These are phyloP conservation scores for Boletus eberwhitei DNA, from an alignment of 768 basidiomycete genomes.

Conservation along the genomic window DNA sequence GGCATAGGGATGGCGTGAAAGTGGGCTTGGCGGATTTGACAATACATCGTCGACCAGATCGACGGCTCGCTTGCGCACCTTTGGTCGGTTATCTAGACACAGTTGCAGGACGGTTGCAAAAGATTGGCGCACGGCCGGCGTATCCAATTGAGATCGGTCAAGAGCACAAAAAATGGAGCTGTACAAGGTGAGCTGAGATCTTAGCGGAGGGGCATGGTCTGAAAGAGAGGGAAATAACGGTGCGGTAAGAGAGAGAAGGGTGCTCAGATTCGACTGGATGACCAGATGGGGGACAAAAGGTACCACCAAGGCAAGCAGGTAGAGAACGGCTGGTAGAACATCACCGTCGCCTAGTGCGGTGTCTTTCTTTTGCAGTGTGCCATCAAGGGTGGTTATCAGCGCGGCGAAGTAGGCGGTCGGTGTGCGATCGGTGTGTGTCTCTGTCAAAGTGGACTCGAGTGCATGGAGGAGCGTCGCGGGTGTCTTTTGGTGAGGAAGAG, in stretches of 20 bases:
- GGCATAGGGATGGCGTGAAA: conserved; percentile 81
- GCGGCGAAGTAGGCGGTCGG: conserved; percentile 96
- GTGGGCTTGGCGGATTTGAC: conserved; percentile 70
- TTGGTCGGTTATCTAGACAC: conserved; percentile 84
- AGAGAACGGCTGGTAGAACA: conserved; percentile 33
- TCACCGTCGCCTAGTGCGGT: conserved; percentile 69
- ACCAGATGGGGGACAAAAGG: conserved; percentile 70
- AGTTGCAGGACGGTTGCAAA: conserved; percentile 85
- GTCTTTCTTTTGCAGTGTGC: conserved; percentile 63
- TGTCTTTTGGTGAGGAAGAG: conserved; percentile 82
- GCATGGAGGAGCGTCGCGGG: conserved; percentile 84
- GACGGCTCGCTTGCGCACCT: conserved; percentile 88
- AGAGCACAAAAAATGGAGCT: conserved; percentile 65
- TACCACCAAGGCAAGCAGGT: conserved; percentile 33
- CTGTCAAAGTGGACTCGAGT: conserved; percentile 75
- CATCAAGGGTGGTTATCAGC: conserved; percentile 78
- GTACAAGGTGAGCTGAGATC: conserved; percentile 82
- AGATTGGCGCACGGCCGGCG: conserved; percentile 65
- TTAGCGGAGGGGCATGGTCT: conserved; percentile 70
- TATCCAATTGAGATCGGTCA: conserved; percentile 68
- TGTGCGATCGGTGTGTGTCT: conserved; percentile 62
- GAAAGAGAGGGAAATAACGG: conserved; percentile 71
- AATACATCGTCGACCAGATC: conserved; percentile 82
- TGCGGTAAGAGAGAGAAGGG: conserved; percentile 68
- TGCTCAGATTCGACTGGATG: conserved; percentile 69